Evolutionary conservation across 306 rosid species (phyloP).

Genomic region (Malus sieversii): DNA sequence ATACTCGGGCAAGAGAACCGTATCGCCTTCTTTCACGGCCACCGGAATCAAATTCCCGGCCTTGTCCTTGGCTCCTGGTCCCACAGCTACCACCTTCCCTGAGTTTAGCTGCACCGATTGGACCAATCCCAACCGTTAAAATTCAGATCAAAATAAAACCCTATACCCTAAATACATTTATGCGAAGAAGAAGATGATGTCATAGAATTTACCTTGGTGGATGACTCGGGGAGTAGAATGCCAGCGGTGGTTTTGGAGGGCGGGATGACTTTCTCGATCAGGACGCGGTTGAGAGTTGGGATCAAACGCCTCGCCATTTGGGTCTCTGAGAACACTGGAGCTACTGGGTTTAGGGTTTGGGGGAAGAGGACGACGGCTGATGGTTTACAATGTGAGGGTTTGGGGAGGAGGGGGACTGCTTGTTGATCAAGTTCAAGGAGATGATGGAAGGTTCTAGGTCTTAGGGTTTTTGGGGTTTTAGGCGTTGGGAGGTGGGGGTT

Average conservation of each 20-base stretch:
- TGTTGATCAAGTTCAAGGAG: conserved; percentile 22
- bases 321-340: neutral
- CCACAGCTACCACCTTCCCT: conserved; percentile 79
- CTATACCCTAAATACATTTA: neutral
- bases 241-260: conserved; percentile 79
- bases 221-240: conserved; percentile 72
- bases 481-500: neutral
- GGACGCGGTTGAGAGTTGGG: conserved; percentile 69
- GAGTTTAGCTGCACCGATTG: conserved; percentile 54
- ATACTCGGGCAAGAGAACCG: conserved; percentile 81
- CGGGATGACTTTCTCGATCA: conserved; percentile 71
- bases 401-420: neutral
- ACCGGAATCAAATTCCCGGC: conserved; percentile 65
- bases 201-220: conserved; percentile 49
- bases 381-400: conserved; percentile 4
- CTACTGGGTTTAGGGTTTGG: neutral
- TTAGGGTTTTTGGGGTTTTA: conserved; percentile 36
- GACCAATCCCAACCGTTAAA: neutral
- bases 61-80: conserved; percentile 69
- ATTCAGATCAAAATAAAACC: neutral
- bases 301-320: conserved; percentile 82
- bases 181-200: neutral
- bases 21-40: conserved; percentile 68
- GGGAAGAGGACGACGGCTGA: neutral
- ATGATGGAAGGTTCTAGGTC: conserved; percentile 55